These are phyloP conservation scores for Chlamydomonas asymmetrica DNA, from an alignment of 139 green algal species.

Conservation along the genomic window DNA sequence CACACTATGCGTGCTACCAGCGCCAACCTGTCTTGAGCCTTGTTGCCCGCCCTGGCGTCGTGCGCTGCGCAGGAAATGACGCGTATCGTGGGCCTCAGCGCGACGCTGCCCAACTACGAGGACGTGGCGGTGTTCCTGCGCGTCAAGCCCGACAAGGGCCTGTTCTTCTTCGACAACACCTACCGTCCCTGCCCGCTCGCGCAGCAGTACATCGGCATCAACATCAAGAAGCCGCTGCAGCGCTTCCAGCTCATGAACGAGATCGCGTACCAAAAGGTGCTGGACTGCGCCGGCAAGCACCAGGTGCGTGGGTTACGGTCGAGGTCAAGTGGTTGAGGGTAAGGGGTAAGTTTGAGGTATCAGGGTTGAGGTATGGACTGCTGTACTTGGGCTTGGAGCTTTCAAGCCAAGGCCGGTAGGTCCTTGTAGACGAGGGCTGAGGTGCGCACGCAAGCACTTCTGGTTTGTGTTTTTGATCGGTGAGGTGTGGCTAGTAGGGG, in stretches of 20 bases:
- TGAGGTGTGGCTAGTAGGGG: no score
- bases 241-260: slow-evolving; percentile 98
- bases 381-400: no score
- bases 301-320: slow-evolving; percentile 58
- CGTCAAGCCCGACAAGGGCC: slow-evolving; percentile 85
- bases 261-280: slow-evolving; percentile 97
- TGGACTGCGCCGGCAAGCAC: slow-evolving; percentile 90
- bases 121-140: slow-evolving; percentile 94
- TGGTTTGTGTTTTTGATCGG: no score
- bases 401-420: no score
- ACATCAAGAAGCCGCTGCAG: slow-evolving; percentile 97
- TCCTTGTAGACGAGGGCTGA: no score
- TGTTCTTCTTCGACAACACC: slow-evolving; percentile 98
- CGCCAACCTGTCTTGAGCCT: no score
- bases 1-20: no score
- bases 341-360: no score
- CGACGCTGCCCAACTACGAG: slow-evolving; percentile 97
- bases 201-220: slow-evolving; percentile 97
- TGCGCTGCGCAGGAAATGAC: slow-evolving; percentile 94
- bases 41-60: no score
- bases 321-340: no score
- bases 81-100: slow-evolving; percentile 92
- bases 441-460: no score
- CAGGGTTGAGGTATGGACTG: no score
- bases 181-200: slow-evolving; percentile 93